Percentiles rank a stretch among this genome's conserved stretches.
Conservation (phyloP, 2,329 filamentous ascomycete genomes). For the Thelonectria blattea region DNA sequence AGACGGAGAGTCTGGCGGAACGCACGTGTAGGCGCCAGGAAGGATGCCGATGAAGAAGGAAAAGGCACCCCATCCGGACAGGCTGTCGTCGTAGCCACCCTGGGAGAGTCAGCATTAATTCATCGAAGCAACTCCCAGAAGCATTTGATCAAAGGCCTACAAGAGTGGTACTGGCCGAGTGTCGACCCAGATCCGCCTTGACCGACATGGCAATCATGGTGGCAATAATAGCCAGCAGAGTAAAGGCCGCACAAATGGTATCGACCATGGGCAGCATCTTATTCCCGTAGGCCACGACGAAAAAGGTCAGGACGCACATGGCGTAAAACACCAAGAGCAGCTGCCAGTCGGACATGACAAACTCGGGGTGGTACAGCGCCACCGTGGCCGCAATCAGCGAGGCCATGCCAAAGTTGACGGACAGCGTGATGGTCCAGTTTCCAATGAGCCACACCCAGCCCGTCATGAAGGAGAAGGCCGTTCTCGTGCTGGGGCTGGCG, state of each 20-base stretch:
- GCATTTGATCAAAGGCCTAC: constrained; percentile 19
- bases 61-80: constrained; percentile 71
- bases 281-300: constrained; percentile 69
- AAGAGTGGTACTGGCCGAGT: constrained; percentile 51
- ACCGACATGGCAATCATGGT: constrained; percentile 72
- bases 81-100: constrained; percentile 69
- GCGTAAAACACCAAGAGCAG: constrained; percentile 76
- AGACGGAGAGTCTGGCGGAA: background rate
- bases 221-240: constrained; percentile 68
- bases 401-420: constrained; percentile 72
- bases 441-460: constrained; percentile 77
- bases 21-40: constrained; percentile 46
- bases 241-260: constrained; percentile 75
- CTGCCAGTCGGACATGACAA: constrained; percentile 51
- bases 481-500: constrained; percentile 64
- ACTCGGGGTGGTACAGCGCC: constrained; percentile 65
- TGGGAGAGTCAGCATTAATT: constrained; percentile 48
- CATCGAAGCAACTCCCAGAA: background rate
- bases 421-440: constrained; percentile 73
- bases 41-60: constrained; percentile 62
- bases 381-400: constrained; percentile 72
- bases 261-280: constrained; percentile 68
- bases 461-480: constrained; percentile 71
- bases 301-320: constrained; percentile 66
- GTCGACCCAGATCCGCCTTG: constrained; percentile 65